Evolutionary conservation across 768 basidiomycete genomes (phyloP).

Genomic region (Pholiota conissans): DNA sequence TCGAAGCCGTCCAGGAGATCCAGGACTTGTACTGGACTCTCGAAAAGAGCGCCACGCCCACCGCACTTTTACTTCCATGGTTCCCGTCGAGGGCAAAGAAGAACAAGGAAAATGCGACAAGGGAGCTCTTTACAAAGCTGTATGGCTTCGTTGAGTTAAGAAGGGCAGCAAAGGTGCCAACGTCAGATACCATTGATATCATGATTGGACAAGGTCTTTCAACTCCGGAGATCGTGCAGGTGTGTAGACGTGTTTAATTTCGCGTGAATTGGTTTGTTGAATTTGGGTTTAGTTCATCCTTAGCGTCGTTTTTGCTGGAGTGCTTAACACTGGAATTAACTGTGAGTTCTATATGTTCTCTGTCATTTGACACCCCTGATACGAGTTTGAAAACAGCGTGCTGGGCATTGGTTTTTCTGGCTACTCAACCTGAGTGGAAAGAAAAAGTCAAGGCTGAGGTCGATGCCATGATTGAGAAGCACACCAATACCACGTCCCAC

Average conservation of each 20-base stretch:
- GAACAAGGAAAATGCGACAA: slow-evolving; percentile 30
- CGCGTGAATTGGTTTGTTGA: too few relatives aligned
- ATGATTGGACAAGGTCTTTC: slow-evolving; percentile 30
- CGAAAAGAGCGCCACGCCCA: slow-evolving; percentile 36
- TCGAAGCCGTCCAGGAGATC: slow-evolving; percentile 21
- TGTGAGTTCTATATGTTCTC: too few relatives aligned
- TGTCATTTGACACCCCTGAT: too few relatives aligned
- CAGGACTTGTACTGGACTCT: slow-evolving; percentile 27
- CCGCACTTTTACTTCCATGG: slow-evolving; percentile 34
- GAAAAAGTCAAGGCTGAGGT: slow-evolving; percentile 31
- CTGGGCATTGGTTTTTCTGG: slow-evolving; percentile 38
- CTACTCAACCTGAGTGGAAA: slow-evolving; percentile 35
- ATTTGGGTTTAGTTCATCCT: slow-evolving; percentile 31
- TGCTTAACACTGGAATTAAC: slow-evolving; percentile 35
- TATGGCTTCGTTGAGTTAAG: slow-evolving; percentile 28
- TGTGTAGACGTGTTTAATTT: slow-evolving; percentile 17
- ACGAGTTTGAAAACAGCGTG: slow-evolving; percentile 35
- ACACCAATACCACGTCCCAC: slow-evolving; percentile 22
- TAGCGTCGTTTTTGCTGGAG: slow-evolving; percentile 34
- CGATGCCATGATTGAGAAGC: slow-evolving; percentile 27
- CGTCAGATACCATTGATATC: slow-evolving; percentile 34
- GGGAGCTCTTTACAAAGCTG: slow-evolving; percentile 27
- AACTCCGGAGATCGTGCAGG: slow-evolving; percentile 26
- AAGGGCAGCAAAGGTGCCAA: slow-evolving; percentile 22
- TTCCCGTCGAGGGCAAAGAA: slow-evolving; percentile 33